Evolutionary conservation across 768 basidiomycete genomes (phyloP), one percentile per base, ranked within the genome.

Genomic region (Trametes coccinea): DNA sequence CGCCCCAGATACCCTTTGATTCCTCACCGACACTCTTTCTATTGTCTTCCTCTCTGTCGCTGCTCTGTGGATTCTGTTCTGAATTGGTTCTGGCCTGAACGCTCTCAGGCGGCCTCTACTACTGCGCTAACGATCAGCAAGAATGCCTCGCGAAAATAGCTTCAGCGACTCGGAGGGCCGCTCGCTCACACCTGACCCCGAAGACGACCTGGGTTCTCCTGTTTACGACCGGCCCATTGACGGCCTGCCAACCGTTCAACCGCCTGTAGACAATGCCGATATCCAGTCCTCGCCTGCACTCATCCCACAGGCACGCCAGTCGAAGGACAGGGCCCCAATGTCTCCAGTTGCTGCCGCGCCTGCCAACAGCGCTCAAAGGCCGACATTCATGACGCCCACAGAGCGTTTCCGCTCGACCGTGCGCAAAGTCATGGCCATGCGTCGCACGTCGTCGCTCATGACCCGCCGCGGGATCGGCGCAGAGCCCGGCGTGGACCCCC

Each of bases 401-500:
- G 83, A 84, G 16, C 76, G 75, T 43, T 89, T 89, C 71, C 78
- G 82, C 13, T 68, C 77, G 1, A 76, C 80, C 0, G 87, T 83
- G 40, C 81, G 80, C 58, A 88, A 84, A 71, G 80, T 89, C 47
- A 88, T 90, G 55, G 76, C 82, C 8, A 79, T 90, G 76, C 80
- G 79, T 61, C 83, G 83, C 16, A 81, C 84, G 39, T 80, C 84
- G 27, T 71, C 70, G 2, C 58, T 76, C 70, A 65, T 74, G 59
- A 58, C 66, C 11, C 69, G 73, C 11, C 74, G 75, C 2, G 73
- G 77, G 39, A 72, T 84, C 34, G 89, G 89, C 17, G 88, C 85
- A 13, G 89, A 90, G 68, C 89, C 87, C 10, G 89, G 89, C 62
- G 75, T 89, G 33, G 86, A 90, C 73, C 86, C 87, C 22, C 82